Evolutionary conservation across 495 filamentous ascomycete species (phyloP).

Genomic region (Melanomma pulvis-pyrius): DNA sequence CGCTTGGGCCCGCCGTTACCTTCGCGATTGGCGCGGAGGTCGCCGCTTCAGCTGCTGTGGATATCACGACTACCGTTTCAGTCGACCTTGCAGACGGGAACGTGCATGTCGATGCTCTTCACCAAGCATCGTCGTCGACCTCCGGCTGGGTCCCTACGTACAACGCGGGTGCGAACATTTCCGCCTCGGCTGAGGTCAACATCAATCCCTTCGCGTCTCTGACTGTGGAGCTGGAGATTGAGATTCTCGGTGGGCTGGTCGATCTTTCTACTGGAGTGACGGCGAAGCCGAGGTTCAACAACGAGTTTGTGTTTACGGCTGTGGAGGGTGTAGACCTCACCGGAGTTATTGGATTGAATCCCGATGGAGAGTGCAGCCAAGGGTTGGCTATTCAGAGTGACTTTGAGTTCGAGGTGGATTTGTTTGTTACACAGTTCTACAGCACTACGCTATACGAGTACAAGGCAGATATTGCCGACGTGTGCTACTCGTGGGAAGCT

Average conservation of each 20-base stretch:
- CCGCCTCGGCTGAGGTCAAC: neutral
- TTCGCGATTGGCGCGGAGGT: neutral
- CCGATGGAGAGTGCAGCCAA: neutral
- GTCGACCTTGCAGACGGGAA: slow-evolving; percentile 3
- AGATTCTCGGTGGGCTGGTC: neutral
- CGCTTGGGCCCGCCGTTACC: neutral
- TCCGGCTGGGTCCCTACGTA: slow-evolving; percentile 1
- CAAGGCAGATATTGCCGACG: slow-evolving; percentile 3
- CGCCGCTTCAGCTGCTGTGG: neutral
- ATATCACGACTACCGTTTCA: neutral
- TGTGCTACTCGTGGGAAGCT: slow-evolving; percentile 1
- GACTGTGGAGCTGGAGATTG: slow-evolving; percentile 1
- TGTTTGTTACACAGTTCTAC: neutral
- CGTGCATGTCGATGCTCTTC: neutral
- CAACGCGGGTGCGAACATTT: neutral
- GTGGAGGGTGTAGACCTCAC: neutral
- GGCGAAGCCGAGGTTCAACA: neutral
- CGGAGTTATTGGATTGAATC: neutral
- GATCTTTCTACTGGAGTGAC: neutral
- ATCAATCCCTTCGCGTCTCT: neutral
- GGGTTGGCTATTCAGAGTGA: slow-evolving; percentile 5
- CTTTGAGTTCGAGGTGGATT: slow-evolving; percentile 3
- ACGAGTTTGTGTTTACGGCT: neutral
- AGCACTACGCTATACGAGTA: neutral
- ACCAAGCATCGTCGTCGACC: neutral